These are phyloP conservation scores for Candida methanosorbosa DNA, from an alignment of 805 yeast genomes.

Conservation along the genomic window DNA sequence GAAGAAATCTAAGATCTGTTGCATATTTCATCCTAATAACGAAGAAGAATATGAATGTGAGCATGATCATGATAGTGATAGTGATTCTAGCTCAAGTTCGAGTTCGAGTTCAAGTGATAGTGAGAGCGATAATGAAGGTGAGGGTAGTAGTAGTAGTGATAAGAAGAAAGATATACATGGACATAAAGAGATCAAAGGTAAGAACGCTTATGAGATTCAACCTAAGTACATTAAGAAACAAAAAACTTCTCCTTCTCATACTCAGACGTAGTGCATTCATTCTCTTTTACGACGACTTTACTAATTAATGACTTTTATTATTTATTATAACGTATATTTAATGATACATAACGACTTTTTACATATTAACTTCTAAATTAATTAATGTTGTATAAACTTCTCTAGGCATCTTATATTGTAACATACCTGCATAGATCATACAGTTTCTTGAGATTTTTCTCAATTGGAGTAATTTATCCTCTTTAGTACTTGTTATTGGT, in stretches of 20 bases:
- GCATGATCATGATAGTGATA: constrained; percentile 11
- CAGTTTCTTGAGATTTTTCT: constrained; percentile 70
- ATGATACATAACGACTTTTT: too few relatives aligned
- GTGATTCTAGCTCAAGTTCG: constrained; percentile 14
- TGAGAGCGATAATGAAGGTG: constrained; percentile 20
- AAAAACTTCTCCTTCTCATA: too few relatives aligned
- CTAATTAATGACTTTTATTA: too few relatives aligned
- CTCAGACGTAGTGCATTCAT: too few relatives aligned
- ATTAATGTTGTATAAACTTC: constrained; percentile 70
- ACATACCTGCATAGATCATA: constrained; percentile 92
- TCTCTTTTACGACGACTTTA: not conserved
- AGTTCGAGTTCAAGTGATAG: constrained; percentile 23
- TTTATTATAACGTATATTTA: too few relatives aligned
- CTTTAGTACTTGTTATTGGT: constrained; percentile 26
- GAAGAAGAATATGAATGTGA: constrained; percentile 30
- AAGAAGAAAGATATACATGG: constrained; percentile 3
- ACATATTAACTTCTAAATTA: constrained; percentile 40
- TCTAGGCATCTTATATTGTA: constrained; percentile 85
- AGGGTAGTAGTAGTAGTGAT: constrained; percentile 5
- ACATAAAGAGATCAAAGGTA: not conserved
- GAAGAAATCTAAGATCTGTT: constrained; percentile 87
- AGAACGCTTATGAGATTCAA: constrained; percentile 81
- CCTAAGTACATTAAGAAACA: constrained; percentile 45
- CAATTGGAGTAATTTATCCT: constrained; percentile 46
- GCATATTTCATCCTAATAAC: constrained; percentile 76